Evolutionary conservation across 108 stramenopile genomes (phyloP), one percentile per base, ranked within the genome.

Genomic region (Asterionellopsis glacialis): DNA sequence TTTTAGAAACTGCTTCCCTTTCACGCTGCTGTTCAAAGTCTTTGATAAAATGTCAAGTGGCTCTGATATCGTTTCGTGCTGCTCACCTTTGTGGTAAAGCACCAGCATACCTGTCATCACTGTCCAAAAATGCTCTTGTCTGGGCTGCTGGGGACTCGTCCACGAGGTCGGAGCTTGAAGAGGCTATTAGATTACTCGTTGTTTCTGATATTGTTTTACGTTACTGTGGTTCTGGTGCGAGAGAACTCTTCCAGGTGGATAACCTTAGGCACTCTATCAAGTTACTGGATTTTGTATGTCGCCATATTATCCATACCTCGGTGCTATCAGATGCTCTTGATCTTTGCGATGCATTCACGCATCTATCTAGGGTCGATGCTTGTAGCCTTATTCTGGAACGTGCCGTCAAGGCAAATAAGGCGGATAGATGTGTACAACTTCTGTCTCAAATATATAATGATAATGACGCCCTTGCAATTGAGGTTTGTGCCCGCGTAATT

Each of bases 231-330:
- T 15, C 14, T 4, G 88, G 80, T 22, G 87, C 88, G 0, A 70
- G 77, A 42, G 85, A 90, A 54, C 75, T 88, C 26, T 93, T 93
- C 56, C 74, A 86, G 50, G 87, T 90, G 15, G 81, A 85, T 28
- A 85, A 93, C 61, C 79, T 85, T 16, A 62, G 67, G 1, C 91
- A 93, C 66, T 80, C 77, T 16, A 61, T 72, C 23, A 60, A 82
- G 13, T 75, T 93, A 47, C 50, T 90, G 28, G 61, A 81, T 24
- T 86, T 82, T 63, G 67, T 93, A 11, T 77, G 79, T 9, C 77
- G 75, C 11, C 77, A 88, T 45, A 61, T 84, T 44, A 55, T 77
- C 38, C 51, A 63, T 22, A 54, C 68, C 28, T 61, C 74, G 15
- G 77, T 83, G 15, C 59, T 90, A 33, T 15, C 44, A 0, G 91